phyloP scores from a whole-genome alignment of 2,329 filamentous ascomycete genomes.

The Chlorencoelia australis region DNA sequence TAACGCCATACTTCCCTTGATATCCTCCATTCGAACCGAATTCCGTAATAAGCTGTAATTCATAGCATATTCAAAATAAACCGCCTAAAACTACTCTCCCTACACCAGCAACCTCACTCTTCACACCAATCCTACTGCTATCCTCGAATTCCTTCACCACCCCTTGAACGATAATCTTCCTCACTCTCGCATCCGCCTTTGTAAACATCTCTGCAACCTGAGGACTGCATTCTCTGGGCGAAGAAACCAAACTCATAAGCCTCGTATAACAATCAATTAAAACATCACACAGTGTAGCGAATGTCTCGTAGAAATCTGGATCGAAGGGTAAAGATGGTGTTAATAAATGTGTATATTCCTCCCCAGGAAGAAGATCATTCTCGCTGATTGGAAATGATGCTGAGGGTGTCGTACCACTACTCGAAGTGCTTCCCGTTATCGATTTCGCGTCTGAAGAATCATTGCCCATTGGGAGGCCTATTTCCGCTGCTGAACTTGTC shows the following conservation, averaged over 20 bases:
- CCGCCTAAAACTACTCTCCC: slow-evolving; percentile 85
- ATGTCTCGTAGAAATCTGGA: slow-evolving; percentile 94
- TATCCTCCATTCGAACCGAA: no score
- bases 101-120: slow-evolving; percentile 73
- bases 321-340: slow-evolving; percentile 93
- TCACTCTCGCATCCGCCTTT: slow-evolving; percentile 76
- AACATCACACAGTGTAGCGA: slow-evolving; percentile 89
- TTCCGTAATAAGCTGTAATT: slow-evolving; percentile 7
- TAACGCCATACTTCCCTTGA: slow-evolving; percentile 4
- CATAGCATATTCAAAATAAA: slow-evolving; percentile 45
- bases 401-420: slow-evolving; percentile 27
- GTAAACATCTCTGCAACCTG: slow-evolving; percentile 73
- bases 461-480: slow-evolving; percentile 41
- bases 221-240: slow-evolving; percentile 60
- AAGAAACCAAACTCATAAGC: slow-evolving; percentile 65
- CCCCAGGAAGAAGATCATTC: slow-evolving; percentile 63
- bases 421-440: slow-evolving; percentile 31
- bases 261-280: slow-evolving; percentile 85
- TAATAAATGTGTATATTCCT: slow-evolving; percentile 79
- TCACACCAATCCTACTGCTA: slow-evolving; percentile 62
- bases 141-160: slow-evolving; percentile 93
- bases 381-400: slow-evolving; percentile 44
- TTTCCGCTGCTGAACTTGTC: slow-evolving; percentile 49
- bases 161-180: slow-evolving; percentile 81
- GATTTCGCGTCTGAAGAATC: slow-evolving; percentile 38